phyloP scores from a whole-genome alignment of 805 yeast genomes.

The Lachancea waltii region DNA sequence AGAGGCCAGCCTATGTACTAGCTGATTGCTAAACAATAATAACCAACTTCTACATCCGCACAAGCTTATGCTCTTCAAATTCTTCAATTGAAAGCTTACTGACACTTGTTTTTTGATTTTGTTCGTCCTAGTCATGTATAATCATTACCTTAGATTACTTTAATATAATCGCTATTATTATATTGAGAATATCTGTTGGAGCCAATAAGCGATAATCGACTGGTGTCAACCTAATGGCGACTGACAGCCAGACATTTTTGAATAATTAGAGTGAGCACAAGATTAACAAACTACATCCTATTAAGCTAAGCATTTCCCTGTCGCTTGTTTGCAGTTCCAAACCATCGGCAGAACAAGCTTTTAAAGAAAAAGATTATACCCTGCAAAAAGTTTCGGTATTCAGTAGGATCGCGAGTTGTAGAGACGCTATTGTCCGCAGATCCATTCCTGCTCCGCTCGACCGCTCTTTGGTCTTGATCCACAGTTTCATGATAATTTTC shows the following conservation, averaged over 20 bases:
- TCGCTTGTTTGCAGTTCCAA: constrained; percentile 6
- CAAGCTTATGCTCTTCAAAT: no score
- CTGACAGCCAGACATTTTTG: background rate
- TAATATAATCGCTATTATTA: no score
- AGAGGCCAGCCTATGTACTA: constrained; percentile 20
- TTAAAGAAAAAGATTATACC: constrained; percentile 19
- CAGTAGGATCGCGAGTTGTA: constrained; percentile 8
- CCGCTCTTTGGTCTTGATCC: constrained; percentile 7
- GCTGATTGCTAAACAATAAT: constrained; percentile 1
- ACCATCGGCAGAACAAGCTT: constrained; percentile 18
- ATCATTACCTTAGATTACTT: no score
- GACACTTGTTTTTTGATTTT: no score
- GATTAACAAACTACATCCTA: background rate
- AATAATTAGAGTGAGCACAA: background rate
- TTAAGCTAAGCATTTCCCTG: background rate
- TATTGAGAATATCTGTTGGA: no score
- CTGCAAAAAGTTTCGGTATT: constrained; percentile 16
- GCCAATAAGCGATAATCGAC: no score
- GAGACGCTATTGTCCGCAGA: constrained; percentile 2
- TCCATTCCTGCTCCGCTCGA: background rate
- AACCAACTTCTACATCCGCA: no score
- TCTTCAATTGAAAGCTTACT: no score
- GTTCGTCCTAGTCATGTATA: no score
- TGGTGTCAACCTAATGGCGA: no score
- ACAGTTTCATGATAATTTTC: constrained; percentile 9